A percentile compares a stretch with the other conserved stretches of the same genome.
These are phyloP conservation scores for Leishmania major DNA, from an alignment of 208 protist genomes.

Conservation along the genomic window DNA sequence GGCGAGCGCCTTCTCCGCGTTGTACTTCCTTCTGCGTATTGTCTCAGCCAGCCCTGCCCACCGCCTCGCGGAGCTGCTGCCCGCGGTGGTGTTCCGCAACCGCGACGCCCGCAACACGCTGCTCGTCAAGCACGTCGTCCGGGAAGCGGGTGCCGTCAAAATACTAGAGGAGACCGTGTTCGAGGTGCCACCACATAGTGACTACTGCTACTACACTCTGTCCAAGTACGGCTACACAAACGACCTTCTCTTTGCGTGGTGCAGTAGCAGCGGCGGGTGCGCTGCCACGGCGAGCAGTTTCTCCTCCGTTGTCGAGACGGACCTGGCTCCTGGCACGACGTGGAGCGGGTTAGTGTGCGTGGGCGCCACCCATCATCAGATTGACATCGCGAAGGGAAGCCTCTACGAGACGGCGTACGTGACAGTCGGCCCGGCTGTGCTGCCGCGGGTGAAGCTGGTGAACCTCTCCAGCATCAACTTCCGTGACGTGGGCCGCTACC, in stretches of 20 bases:
- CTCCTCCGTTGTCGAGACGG: slow-evolving; percentile 34
- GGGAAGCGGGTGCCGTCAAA: slow-evolving; percentile 13
- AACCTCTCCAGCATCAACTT: slow-evolving; percentile 47
- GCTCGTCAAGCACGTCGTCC: slow-evolving; percentile 31
- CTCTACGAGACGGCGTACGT: slow-evolving; percentile 52
- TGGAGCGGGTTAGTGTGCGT: slow-evolving; percentile 47
- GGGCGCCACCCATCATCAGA: slow-evolving; percentile 26
- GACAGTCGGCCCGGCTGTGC: slow-evolving; percentile 38
- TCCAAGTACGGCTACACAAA: slow-evolving; percentile 47
- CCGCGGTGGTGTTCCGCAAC: slow-evolving; percentile 34
- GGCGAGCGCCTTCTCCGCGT: slow-evolving; percentile 12
- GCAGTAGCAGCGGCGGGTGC: background rate
- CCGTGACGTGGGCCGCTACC: slow-evolving; percentile 30
- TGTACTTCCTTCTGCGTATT: slow-evolving; percentile 27
- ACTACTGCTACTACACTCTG: slow-evolving; percentile 25
- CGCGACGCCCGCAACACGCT: slow-evolving; percentile 21
- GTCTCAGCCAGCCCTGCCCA: slow-evolving; percentile 7
- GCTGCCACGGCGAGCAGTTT: background rate
- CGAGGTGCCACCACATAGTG: slow-evolving; percentile 15
- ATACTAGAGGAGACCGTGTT: slow-evolving; percentile 25
- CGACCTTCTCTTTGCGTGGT: slow-evolving; percentile 46
- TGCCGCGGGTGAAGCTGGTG: slow-evolving; percentile 50
- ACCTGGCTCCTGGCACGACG: slow-evolving; percentile 34
- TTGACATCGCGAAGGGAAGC: slow-evolving; percentile 35
- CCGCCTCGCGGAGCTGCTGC: slow-evolving; percentile 26